Evolutionary conservation across 345 rosid species (phyloP).

Genomic region (Laguncularia racemosa): DNA sequence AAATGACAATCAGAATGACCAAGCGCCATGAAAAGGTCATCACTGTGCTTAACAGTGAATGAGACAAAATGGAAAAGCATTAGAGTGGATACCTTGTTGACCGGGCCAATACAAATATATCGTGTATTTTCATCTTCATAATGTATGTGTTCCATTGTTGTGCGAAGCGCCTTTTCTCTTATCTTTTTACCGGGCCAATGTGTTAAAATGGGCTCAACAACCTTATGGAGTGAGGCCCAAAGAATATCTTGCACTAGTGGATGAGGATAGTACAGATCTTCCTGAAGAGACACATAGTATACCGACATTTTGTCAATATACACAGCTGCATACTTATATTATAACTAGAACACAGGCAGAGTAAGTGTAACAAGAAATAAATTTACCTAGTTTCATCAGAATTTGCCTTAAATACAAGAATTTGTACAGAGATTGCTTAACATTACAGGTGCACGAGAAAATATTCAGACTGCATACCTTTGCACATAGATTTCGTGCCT

Average conservation of each 20-base stretch:
- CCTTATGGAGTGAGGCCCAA: slow-evolving; percentile 67
- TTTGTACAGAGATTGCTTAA: no score
- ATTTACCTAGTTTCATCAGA: no score
- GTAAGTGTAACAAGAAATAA: no score
- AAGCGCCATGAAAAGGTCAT: neutral
- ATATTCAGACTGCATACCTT: slow-evolving; percentile 50
- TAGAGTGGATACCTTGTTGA: slow-evolving; percentile 61
- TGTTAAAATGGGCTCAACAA: slow-evolving; percentile 69
- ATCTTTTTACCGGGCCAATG: slow-evolving; percentile 87
- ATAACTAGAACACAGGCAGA: no score
- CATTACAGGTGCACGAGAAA: neutral
- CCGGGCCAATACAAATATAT: slow-evolving; percentile 95
- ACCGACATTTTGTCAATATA: slow-evolving; percentile 7
- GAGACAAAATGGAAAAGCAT: slow-evolving; percentile 6
- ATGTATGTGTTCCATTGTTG: slow-evolving; percentile 69
- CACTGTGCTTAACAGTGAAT: neutral
- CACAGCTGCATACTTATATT: neutral
- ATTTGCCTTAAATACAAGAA: no score
- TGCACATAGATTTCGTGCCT: slow-evolving; percentile 80
- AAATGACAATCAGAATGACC: no score
- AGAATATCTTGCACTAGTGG: slow-evolving; percentile 82
- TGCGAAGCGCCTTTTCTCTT: slow-evolving; percentile 74
- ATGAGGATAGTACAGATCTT: slow-evolving; percentile 94
- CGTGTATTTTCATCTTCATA: slow-evolving; percentile 94
- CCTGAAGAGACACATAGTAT: slow-evolving; percentile 39